These are phyloP conservation scores for Dinochytrium kinnereticum DNA, from an alignment of 371 early-diverging fungal genomes.

Conservation along the genomic window DNA sequence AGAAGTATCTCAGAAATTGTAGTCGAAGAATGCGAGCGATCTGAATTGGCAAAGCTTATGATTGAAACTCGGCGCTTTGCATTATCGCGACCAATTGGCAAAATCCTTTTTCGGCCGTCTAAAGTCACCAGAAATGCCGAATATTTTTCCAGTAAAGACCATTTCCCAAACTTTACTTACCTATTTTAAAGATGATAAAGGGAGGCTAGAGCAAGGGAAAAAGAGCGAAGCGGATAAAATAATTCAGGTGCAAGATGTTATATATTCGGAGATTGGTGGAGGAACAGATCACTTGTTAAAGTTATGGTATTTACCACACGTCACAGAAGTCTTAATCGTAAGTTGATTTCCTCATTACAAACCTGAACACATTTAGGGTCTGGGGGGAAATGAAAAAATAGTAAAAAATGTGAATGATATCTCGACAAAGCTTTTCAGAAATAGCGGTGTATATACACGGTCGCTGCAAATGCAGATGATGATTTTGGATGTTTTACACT, in stretches of 20 bases:
- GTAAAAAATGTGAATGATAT: slow-evolving; percentile 38
- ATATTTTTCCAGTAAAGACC: slow-evolving; percentile 40
- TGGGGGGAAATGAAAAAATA: slow-evolving; percentile 23
- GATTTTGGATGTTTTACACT: slow-evolving; percentile 45
- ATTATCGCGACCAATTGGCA: slow-evolving; percentile 33
- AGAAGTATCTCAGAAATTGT: slow-evolving; percentile 51
- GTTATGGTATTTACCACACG: slow-evolving; percentile 58
- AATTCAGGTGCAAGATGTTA: slow-evolving; percentile 51
- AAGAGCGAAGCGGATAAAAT: slow-evolving; percentile 26
- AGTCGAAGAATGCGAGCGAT: slow-evolving; percentile 52
- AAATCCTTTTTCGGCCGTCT: slow-evolving; percentile 47
- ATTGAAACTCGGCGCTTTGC: slow-evolving; percentile 36
- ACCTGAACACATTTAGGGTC: slow-evolving; percentile 9
- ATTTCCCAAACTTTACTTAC: background rate
- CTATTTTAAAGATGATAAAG: slow-evolving; percentile 18
- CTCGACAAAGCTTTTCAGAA: slow-evolving; percentile 39
- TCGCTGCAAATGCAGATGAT: slow-evolving; percentile 44
- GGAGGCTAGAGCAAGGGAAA: slow-evolving; percentile 18
- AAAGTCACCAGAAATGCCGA: slow-evolving; percentile 41
- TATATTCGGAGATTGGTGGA: slow-evolving; percentile 26
- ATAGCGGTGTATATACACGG: slow-evolving; percentile 38
- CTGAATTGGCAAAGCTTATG: slow-evolving; percentile 51
- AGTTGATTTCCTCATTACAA: background rate
- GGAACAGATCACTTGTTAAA: slow-evolving; percentile 45
- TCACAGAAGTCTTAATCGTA: slow-evolving; percentile 52